A percentile compares a stretch with the other conserved stretches of the same genome.
phyloP scores from a whole-genome alignment of 805 yeast species.

The Ogataea paradorogensis region DNA sequence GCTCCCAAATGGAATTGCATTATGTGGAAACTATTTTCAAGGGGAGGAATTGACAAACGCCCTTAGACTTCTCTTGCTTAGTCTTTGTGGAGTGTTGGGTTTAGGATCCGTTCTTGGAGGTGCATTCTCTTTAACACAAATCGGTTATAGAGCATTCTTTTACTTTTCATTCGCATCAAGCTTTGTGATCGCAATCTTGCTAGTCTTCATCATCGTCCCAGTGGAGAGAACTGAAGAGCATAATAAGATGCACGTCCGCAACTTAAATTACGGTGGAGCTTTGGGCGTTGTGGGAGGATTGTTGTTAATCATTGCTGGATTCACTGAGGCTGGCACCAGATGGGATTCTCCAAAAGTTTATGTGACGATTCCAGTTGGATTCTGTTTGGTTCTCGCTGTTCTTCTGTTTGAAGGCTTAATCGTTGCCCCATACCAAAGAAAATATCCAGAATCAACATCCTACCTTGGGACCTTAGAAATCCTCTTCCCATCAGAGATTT shows the following conservation, averaged over 20 bases:
- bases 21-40: slow-evolving; percentile 29
- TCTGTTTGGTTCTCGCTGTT: slow-evolving; percentile 28
- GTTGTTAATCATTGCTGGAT: slow-evolving; percentile 40
- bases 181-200: slow-evolving; percentile 19
- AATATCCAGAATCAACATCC: slow-evolving; percentile 1
- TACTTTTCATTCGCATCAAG: slow-evolving; percentile 35
- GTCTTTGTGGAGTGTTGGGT: slow-evolving; percentile 32
- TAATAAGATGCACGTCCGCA: slow-evolving; percentile 15
- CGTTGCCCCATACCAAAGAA: slow-evolving; percentile 14
- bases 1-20: slow-evolving; percentile 31
- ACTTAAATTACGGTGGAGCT: slow-evolving; percentile 38
- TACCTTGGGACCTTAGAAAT: slow-evolving; percentile 20
- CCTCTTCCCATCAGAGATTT: slow-evolving; percentile 23
- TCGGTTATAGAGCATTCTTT: slow-evolving; percentile 40
- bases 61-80: slow-evolving; percentile 16
- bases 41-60: slow-evolving; percentile 31
- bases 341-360: slow-evolving; percentile 42
- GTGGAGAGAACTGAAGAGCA: slow-evolving; percentile 27
- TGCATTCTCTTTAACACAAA: slow-evolving; percentile 35
- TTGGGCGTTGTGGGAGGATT: slow-evolving; percentile 34
- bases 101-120: slow-evolving; percentile 44
- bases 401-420: slow-evolving; percentile 32
- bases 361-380: slow-evolving; percentile 40
- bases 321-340: slow-evolving; percentile 43
- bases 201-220: slow-evolving; percentile 26